Base-by-base conservation (phyloP, 1,139 yeast genomes). In the Kurtzmaniella quercitrusa region DNA sequence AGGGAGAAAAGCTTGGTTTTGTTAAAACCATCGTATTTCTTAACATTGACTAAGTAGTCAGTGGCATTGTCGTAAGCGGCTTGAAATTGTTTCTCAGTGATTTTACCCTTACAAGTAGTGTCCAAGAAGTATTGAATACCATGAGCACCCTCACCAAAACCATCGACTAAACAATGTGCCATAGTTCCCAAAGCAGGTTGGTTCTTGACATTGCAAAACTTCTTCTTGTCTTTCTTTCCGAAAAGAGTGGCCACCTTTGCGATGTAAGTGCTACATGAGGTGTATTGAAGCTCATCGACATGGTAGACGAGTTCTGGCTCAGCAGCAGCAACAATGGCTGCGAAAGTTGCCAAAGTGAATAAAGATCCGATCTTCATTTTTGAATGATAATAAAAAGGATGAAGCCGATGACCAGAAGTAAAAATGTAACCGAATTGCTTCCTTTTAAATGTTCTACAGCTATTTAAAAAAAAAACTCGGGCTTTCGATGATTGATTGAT, bases 41-140 rank as follows among this genome's bases (percentile, higher is more conserved):
- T 54, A 45, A 56, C 54, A 21, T 56, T 50, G 8, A 57, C 59
- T 49, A 65, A 55, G 49, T 60, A 57, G 7, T 53, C 38, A 12
- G 75, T 63, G 14, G 76, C 76, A 49, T 71, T 71, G 8, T 57
- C 47, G 42, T 56, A 68, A n/a, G 75, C 57, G n/a, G 49, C 60
- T 15, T 57, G 42, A 44, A 65, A 61, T 18, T 59, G 51, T 16
- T 51, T 55, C 39, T 52, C 53, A 8, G 75, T 65, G 44, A 70
- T 57, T 20, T 44, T 58, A 50, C 42, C 54, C 16, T 51, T 41
- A 7, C 53, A 45, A 51, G 71, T 65, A 8, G 55, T 51, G 26
- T 50, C 36, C 33, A 68, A 46, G 47, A 65, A 68, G 19, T 48
- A 47, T n/a, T 53, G 44, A 26, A 61, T 51, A 7, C 66, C 64